Evolutionary conservation across 140 eudicot species (phyloP).

Genomic region (Senecio squalidus): DNA sequence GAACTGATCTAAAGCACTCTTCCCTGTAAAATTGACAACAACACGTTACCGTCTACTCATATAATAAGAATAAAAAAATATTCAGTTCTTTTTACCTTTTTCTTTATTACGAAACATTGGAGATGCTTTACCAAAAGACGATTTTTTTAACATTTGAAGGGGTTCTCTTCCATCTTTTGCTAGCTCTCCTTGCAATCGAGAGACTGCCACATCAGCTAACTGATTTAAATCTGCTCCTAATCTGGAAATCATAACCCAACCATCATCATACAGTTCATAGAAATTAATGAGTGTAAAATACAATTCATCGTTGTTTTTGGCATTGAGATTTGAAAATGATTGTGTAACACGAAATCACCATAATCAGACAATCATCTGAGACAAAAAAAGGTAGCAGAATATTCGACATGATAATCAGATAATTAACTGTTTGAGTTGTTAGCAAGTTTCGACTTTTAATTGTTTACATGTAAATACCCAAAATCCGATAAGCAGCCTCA

Average conservation of each 20-base stretch:
- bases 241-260: slow-evolving; percentile 36
- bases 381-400: neutral
- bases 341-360: neutral
- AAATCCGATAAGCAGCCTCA: no score
- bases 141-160: slow-evolving; percentile 43
- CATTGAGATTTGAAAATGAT: neutral
- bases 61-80: neutral
- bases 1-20: slow-evolving; percentile 66
- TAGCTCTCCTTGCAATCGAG: slow-evolving; percentile 83
- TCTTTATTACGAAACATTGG: slow-evolving; percentile 29
- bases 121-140: slow-evolving; percentile 40
- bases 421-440: neutral
- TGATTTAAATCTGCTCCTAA: slow-evolving; percentile 63
- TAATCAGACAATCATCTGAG: neutral
- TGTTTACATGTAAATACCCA: no score
- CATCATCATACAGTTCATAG: neutral
- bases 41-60: slow-evolving; percentile 12
- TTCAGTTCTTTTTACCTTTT: slow-evolving; percentile 26
- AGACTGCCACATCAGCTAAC: slow-evolving; percentile 66
- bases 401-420: neutral
- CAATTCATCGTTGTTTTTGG: no score
- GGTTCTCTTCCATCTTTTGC: slow-evolving; percentile 90
- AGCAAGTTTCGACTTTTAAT: no score
- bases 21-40: slow-evolving; percentile 32
- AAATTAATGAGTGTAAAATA: no score